Percentiles rank a stretch among this genome's conserved stretches.
phyloP scores from a whole-genome alignment of 306 rosid genomes.

The Corylus avellana region DNA sequence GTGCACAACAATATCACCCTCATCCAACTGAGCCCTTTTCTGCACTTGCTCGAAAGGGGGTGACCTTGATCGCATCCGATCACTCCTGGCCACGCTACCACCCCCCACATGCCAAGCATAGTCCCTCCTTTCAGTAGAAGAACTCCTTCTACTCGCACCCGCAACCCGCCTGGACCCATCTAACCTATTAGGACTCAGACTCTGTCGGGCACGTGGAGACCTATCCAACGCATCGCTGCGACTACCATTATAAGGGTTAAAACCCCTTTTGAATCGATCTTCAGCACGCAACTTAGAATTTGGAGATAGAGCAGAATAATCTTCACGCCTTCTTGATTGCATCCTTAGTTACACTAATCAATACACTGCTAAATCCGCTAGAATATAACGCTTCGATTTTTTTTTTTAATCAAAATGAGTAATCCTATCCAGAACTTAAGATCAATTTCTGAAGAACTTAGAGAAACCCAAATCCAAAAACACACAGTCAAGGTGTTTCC shows the following conservation, averaged over 20 bases:
- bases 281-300: slow-evolving; percentile 41
- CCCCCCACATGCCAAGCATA: slow-evolving; percentile 53
- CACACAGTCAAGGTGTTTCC: slow-evolving; percentile 11
- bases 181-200: slow-evolving; percentile 53
- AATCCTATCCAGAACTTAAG: not conserved
- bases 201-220: slow-evolving; percentile 44
- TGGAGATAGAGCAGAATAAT: slow-evolving; percentile 38
- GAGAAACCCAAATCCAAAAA: slow-evolving; percentile 14
- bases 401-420: slow-evolving; percentile 9
- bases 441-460: not conserved
- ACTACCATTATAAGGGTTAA: slow-evolving; percentile 29
- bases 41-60: slow-evolving; percentile 50
- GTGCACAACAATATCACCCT: slow-evolving; percentile 30
- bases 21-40: slow-evolving; percentile 53
- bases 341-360: slow-evolving; percentile 35
- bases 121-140: slow-evolving; percentile 54
- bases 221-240: slow-evolving; percentile 42
- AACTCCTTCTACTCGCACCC: slow-evolving; percentile 42
- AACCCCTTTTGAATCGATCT: slow-evolving; percentile 39
- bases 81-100: slow-evolving; percentile 50
- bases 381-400: not conserved
- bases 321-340: slow-evolving; percentile 63
- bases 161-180: slow-evolving; percentile 45
- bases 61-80: slow-evolving; percentile 44
- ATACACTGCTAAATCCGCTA: slow-evolving; percentile 31